Evolutionary conservation across 2,329 filamentous ascomycete species (phyloP).

Genomic region (Xylariaceae sp.): DNA sequence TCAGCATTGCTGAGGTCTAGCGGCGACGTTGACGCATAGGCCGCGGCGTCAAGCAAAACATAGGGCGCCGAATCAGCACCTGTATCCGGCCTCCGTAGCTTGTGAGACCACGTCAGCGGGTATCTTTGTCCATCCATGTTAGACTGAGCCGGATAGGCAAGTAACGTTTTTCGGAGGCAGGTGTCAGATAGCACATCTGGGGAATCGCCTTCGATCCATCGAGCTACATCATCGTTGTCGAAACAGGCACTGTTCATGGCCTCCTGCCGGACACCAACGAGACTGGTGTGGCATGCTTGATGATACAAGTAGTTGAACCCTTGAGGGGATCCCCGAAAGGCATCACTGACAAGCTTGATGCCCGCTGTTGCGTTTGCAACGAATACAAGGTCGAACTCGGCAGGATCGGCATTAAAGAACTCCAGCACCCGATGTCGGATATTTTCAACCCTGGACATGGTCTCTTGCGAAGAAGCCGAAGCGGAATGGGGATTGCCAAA

Average conservation of each 20-base stretch:
- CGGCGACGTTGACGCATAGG: slow-evolving; percentile 69
- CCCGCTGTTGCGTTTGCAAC: slow-evolving; percentile 57
- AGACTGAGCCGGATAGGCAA: slow-evolving; percentile 87
- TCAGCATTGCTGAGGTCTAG: slow-evolving; percentile 61
- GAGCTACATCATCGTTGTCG: slow-evolving; percentile 54
- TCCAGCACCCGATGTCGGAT: slow-evolving; percentile 63
- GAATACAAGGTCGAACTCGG: slow-evolving; percentile 73
- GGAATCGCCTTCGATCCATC: slow-evolving; percentile 51
- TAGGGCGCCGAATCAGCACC: slow-evolving; percentile 39
- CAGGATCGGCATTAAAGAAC: slow-evolving; percentile 77
- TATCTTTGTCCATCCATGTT: slow-evolving; percentile 82
- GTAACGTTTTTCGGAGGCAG: slow-evolving; percentile 37
- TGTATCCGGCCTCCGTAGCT: slow-evolving; percentile 35
- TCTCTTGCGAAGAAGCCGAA: slow-evolving; percentile 72
- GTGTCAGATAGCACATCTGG: slow-evolving; percentile 27
- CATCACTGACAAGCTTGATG: slow-evolving; percentile 65
- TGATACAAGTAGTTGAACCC: slow-evolving; percentile 85
- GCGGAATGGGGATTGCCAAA: slow-evolving; percentile 92
- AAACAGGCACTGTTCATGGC: slow-evolving; percentile 63
- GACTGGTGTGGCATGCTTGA: slow-evolving; percentile 75
- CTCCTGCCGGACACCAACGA: slow-evolving; percentile 74
- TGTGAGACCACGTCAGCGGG: slow-evolving; percentile 62
- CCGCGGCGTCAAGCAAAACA: slow-evolving; percentile 79
- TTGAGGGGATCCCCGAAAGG: slow-evolving; percentile 59
- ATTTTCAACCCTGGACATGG: slow-evolving; percentile 70